Evolutionary conservation across 495 filamentous ascomycete genomes (phyloP).

Genomic region (Podospora tetraspora): DNA sequence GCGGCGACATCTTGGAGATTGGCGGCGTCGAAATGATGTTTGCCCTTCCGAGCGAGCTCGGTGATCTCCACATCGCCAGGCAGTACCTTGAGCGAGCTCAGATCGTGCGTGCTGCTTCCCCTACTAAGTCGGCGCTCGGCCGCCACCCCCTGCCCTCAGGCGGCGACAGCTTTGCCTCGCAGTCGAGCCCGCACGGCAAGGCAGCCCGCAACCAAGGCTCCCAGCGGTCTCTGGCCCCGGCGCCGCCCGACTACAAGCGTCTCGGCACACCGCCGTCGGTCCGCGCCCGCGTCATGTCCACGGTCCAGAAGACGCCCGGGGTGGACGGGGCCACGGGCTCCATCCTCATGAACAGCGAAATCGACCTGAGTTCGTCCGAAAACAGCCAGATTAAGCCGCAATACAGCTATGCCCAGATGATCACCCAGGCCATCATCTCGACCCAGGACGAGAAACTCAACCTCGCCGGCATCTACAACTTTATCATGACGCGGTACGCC

Average conservation of each 20-base stretch:
- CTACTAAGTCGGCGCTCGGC: constrained; percentile 16
- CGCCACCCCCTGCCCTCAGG: constrained; percentile 50
- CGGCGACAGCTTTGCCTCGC: constrained; percentile 20
- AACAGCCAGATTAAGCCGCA: constrained; percentile 88
- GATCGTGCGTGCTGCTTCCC: constrained; percentile 28
- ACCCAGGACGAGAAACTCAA: constrained; percentile 81
- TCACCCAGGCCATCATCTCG: constrained; percentile 87
- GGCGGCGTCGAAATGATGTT: constrained; percentile 97
- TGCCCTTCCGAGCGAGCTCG: constrained; percentile 65
- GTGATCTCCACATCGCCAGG: constrained; percentile 51
- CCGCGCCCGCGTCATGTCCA: constrained; percentile 31
- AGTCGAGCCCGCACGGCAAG: constrained; percentile 26
- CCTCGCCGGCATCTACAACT: constrained; percentile 83
- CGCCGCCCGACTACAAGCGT: constrained; percentile 63
- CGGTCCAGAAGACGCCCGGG: constrained; percentile 41
- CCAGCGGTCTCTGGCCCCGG: constrained; percentile 59
- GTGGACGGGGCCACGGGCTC: constrained; percentile 32
- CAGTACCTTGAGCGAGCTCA: constrained; percentile 50
- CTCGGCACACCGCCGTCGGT: constrained; percentile 60
- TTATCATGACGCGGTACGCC: constrained; percentile 80
- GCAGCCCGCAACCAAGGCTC: constrained; percentile 24
- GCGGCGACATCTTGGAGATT: constrained; percentile 85
- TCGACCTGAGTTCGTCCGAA: constrained; percentile 79
- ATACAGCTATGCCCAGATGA: constrained; percentile 95
- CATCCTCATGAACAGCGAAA: constrained; percentile 47